Conservation (phyloP, 2,329 filamentous ascomycete genomes). For the Pyricularia grisea region DNA sequence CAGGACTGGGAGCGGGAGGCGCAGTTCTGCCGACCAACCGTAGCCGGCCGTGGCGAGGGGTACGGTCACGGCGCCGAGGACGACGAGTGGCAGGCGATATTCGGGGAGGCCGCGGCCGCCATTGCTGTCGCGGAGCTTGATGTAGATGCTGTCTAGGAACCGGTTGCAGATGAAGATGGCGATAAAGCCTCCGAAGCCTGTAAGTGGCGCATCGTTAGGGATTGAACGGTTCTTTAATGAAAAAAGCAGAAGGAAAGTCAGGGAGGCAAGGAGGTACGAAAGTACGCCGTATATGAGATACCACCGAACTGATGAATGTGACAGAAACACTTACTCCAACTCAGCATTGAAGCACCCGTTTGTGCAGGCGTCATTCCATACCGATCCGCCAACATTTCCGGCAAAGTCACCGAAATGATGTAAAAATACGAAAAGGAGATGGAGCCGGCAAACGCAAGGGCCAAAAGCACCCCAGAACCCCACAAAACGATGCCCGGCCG, state of each 20-base stretch:
- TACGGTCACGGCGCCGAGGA: slow-evolving; percentile 34
- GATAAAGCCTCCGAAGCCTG: slow-evolving; percentile 37
- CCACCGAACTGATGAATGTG: no score
- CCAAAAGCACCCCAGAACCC: slow-evolving; percentile 31
- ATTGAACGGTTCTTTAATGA: neutral
- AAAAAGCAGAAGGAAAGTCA: no score
- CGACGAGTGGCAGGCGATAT: slow-evolving; percentile 41
- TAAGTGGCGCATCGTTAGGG: slow-evolving; percentile 10
- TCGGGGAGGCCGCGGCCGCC: slow-evolving; percentile 37
- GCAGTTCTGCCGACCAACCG: slow-evolving; percentile 39
- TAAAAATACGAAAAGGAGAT: slow-evolving; percentile 44
- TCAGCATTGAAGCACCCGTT: slow-evolving; percentile 43
- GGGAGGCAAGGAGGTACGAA: neutral
- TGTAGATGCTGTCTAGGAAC: slow-evolving; percentile 42
- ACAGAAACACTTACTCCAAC: slow-evolving; percentile 34
- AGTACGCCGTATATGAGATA: no score
- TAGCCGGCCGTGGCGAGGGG: slow-evolving; percentile 35
- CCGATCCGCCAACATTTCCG: slow-evolving; percentile 35
- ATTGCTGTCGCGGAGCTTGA: slow-evolving; percentile 30
- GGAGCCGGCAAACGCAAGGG: slow-evolving; percentile 34
- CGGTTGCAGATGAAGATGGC: slow-evolving; percentile 39
- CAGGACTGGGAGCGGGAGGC: slow-evolving; percentile 30
- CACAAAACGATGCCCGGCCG: slow-evolving; percentile 38
- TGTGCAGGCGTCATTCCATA: slow-evolving; percentile 41
- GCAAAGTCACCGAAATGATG: slow-evolving; percentile 42